Percentiles rank a stretch among this genome's conserved stretches.
Conservation (phyloP, 2,329 filamentous ascomycete species). For the Botrytis fragariae region DNA sequence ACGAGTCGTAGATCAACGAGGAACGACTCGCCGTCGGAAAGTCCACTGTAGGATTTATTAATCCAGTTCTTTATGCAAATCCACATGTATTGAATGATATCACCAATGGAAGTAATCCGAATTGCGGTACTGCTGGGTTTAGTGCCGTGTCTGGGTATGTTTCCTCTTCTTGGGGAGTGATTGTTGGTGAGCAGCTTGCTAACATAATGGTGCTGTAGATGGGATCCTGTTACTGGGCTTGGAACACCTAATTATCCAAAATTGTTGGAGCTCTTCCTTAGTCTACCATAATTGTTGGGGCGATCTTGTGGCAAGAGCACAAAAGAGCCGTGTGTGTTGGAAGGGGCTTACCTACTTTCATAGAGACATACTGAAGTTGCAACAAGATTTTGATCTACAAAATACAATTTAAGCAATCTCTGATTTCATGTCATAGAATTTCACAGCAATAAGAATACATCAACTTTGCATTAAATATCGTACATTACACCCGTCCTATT, state of each 20-base stretch:
- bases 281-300: conserved; percentile 22
- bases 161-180: neutral
- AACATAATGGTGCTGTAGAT: conserved; percentile 18
- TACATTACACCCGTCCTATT: neutral
- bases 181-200: neutral
- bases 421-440: neutral
- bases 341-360: no score
- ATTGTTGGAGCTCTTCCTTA: conserved; percentile 29
- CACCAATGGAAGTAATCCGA: conserved; percentile 36
- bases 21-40: conserved; percentile 40
- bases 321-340: neutral
- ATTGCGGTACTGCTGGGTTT: conserved; percentile 39
- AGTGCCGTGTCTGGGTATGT: conserved; percentile 33
- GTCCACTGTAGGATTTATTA: conserved; percentile 42
- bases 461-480: neutral
- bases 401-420: neutral
- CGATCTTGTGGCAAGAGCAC: neutral
- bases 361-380: neutral
- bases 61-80: conserved; percentile 37
- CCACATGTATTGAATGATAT: conserved; percentile 38
- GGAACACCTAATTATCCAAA: conserved; percentile 36
- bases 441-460: neutral
- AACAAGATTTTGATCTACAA: no score
- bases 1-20: conserved; percentile 39
- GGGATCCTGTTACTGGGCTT: conserved; percentile 39